Evolutionary conservation across 805 yeast genomes (phyloP).

Genomic region (Candida quercuum): DNA sequence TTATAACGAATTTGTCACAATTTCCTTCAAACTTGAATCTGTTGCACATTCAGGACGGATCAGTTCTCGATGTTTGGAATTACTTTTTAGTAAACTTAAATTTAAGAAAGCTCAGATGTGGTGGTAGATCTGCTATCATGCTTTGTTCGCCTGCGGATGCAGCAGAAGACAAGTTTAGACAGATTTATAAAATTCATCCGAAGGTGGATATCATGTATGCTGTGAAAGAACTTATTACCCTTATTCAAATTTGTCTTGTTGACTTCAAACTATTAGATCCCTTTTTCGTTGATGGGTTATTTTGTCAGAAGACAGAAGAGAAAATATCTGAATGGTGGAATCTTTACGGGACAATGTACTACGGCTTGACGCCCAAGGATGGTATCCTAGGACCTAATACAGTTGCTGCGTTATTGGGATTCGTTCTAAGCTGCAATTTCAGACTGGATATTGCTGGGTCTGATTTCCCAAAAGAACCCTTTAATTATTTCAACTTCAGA

Average conservation of each 20-base stretch:
- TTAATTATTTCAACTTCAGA: slow-evolving; percentile 66
- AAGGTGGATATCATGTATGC: slow-evolving; percentile 24
- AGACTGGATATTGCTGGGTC: slow-evolving; percentile 57
- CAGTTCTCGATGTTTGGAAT: slow-evolving; percentile 41
- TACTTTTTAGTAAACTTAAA: slow-evolving; percentile 68
- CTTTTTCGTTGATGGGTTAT: slow-evolving; percentile 72
- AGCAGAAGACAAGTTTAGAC: slow-evolving; percentile 73
- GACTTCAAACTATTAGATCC: slow-evolving; percentile 74
- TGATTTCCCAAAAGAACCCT: slow-evolving; percentile 79
- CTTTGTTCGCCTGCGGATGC: slow-evolving; percentile 72
- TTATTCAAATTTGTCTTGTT: slow-evolving; percentile 70
- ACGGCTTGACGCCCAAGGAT: slow-evolving; percentile 34
- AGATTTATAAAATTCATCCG: slow-evolving; percentile 56
- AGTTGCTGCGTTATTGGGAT: slow-evolving; percentile 75
- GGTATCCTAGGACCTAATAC: slow-evolving; percentile 60
- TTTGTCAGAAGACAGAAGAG: slow-evolving; percentile 70
- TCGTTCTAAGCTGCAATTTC: slow-evolving; percentile 59
- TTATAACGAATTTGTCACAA: slow-evolving; percentile 77
- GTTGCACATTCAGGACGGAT: slow-evolving; percentile 62
- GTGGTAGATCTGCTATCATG: slow-evolving; percentile 77
- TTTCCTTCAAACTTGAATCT: slow-evolving; percentile 71
- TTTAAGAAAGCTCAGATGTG: slow-evolving; percentile 71
- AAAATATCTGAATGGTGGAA: slow-evolving; percentile 84
- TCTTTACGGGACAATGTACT: slow-evolving; percentile 51
- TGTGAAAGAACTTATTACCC: slow-evolving; percentile 54